A percentile compares a stretch with the other conserved stretches of the same genome.
Conservation (phyloP, 768 basidiomycete genomes). For the Phaeotremella skinneri region DNA sequence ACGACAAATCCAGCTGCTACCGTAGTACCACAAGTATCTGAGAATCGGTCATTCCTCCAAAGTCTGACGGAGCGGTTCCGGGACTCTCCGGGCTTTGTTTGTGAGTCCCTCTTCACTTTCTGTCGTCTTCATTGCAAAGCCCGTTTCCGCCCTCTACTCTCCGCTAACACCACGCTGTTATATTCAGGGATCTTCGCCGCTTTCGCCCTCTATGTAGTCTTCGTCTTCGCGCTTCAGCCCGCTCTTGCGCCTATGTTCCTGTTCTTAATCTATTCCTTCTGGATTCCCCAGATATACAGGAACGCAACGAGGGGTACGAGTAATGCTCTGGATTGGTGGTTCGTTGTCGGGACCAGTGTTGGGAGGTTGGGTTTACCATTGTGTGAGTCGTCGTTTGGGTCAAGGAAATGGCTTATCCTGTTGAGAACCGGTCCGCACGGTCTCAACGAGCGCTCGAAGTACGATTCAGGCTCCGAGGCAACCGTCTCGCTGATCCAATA, state of each 20-base stretch:
- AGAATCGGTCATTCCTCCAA: neutral
- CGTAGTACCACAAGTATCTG: neutral
- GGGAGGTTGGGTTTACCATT: constrained; percentile 69
- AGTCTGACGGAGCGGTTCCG: neutral
- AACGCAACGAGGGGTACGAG: constrained; percentile 68
- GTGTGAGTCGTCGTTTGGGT: constrained; percentile 59
- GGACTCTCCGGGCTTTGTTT: constrained; percentile 2
- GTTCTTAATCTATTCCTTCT: constrained; percentile 70
- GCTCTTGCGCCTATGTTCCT: constrained; percentile 66
- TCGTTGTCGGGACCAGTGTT: constrained; percentile 71
- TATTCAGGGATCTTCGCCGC: constrained; percentile 62
- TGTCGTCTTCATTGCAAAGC: no score
- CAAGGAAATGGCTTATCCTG: neutral
- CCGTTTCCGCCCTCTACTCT: neutral
- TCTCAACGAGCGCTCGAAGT: no score
- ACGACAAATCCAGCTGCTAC: constrained; percentile 3
- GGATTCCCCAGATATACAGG: constrained; percentile 80
- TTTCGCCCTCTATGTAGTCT: constrained; percentile 67
- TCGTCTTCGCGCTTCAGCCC: constrained; percentile 65
- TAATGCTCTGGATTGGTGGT: constrained; percentile 67
- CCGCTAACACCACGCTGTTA: constrained; percentile 7
- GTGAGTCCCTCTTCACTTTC: constrained; percentile 7
- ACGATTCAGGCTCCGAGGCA: no score
- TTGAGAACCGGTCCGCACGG: constrained; percentile 4
- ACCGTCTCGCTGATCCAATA: neutral